phyloP scores from a whole-genome alignment of 371 early-diverging fungal genomes.

The Zychaea mexicana region DNA sequence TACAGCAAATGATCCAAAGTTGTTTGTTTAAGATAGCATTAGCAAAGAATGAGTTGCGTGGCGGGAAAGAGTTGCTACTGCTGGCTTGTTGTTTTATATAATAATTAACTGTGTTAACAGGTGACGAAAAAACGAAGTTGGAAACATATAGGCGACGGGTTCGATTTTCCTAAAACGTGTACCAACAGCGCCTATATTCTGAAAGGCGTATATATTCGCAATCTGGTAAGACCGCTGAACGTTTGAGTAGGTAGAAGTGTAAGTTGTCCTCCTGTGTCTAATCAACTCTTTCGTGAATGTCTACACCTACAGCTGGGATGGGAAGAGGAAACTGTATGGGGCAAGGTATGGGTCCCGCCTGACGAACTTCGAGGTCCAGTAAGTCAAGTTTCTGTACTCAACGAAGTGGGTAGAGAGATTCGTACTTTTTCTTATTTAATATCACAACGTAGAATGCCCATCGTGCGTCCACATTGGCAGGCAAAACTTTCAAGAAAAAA shows the following conservation, averaged over 20 bases:
- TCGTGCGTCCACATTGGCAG: slow-evolving; percentile 44
- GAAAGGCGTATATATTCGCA: slow-evolving; percentile 74
- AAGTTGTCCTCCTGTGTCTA: too few relatives aligned
- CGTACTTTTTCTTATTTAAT: background rate
- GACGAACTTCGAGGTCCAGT: slow-evolving; percentile 30
- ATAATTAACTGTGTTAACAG: too few relatives aligned
- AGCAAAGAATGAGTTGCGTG: too few relatives aligned
- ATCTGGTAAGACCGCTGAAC: slow-evolving; percentile 41
- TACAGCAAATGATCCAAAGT: too few relatives aligned
- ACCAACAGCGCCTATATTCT: slow-evolving; percentile 83
- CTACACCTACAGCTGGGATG: slow-evolving; percentile 50
- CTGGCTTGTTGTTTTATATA: too few relatives aligned
- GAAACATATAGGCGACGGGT: slow-evolving; percentile 75
- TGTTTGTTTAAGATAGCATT: too few relatives aligned
- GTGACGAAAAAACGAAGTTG: slow-evolving; percentile 80
- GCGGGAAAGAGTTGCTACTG: too few relatives aligned
- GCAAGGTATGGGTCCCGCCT: slow-evolving; percentile 48
- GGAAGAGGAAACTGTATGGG: slow-evolving; percentile 53
- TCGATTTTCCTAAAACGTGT: slow-evolving; percentile 82
- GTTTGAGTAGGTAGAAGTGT: background rate
- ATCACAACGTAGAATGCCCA: slow-evolving; percentile 32
- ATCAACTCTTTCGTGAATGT: too few relatives aligned
- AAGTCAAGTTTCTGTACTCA: background rate
- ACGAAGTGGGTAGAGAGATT: too few relatives aligned
- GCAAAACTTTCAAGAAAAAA: slow-evolving; percentile 38